Evolutionary conservation across 2,329 filamentous ascomycete species (phyloP).

Genomic region (Daldinia sp.): DNA sequence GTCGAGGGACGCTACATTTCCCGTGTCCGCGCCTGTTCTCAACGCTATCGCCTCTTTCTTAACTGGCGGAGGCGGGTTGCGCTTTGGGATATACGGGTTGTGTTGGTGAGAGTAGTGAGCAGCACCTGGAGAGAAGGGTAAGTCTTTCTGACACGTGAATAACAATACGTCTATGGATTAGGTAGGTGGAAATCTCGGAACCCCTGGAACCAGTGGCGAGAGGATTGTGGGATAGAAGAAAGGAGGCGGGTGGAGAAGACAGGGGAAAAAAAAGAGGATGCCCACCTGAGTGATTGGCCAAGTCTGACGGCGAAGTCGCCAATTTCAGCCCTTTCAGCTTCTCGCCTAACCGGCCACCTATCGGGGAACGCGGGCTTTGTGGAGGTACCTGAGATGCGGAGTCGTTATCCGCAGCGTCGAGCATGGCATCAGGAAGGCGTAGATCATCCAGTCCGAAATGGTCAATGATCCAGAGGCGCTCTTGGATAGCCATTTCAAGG

Average conservation of each 20-base stretch:
- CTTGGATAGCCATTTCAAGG: conserved; percentile 81
- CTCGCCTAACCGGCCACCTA: conserved; percentile 75
- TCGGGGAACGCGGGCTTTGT: conserved; percentile 69
- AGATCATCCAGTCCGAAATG: conserved; percentile 73
- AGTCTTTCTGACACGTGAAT: background rate
- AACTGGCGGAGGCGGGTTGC: conserved; percentile 1
- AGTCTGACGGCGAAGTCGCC: conserved; percentile 73
- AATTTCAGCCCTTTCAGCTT: conserved; percentile 82
- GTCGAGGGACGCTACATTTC: conserved; percentile 50
- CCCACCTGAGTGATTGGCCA: conserved; percentile 63
- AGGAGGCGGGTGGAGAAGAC: background rate
- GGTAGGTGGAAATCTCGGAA: background rate
- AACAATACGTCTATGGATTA: background rate
- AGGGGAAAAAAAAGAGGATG: background rate
- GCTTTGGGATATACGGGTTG: conserved; percentile 12
- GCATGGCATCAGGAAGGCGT: conserved; percentile 45
- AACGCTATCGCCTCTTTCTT: background rate
- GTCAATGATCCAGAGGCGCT: conserved; percentile 84
- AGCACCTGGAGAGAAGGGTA: conserved; percentile 2
- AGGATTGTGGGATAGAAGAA: background rate
- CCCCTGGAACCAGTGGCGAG: background rate
- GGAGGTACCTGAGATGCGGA: background rate
- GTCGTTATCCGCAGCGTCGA: background rate
- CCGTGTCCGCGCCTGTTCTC: conserved; percentile 6
- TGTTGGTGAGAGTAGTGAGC: conserved; percentile 13